Conservation (phyloP, 139 green algal species). For the Ulvella scutata region DNA sequence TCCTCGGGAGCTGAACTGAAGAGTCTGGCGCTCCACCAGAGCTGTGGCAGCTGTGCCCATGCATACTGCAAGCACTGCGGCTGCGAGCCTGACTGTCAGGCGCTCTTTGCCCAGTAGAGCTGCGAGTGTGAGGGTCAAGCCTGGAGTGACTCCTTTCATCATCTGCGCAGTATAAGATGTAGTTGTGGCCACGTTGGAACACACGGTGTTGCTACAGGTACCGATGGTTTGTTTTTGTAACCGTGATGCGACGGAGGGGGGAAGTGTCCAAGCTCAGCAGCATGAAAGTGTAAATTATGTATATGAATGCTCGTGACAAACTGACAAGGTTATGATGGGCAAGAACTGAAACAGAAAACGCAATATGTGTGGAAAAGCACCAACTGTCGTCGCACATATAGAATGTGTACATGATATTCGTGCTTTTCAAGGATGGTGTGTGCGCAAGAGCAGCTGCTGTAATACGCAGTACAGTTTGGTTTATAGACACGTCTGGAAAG, state of each 20-base stretch:
- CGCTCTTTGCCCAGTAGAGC: conserved; percentile 26
- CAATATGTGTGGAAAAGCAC: too few species aligned
- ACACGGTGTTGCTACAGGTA: too few species aligned
- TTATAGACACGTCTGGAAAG: background rate
- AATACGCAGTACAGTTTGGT: background rate
- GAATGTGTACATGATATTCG: too few species aligned
- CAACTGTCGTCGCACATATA: too few species aligned
- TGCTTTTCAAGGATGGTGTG: background rate
- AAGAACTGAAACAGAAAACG: background rate
- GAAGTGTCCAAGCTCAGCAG: too few species aligned
- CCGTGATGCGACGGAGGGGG: too few species aligned
- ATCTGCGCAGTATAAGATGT: too few species aligned
- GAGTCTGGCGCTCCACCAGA: background rate
- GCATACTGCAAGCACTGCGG: conserved; percentile 31
- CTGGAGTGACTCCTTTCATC: conserved; percentile 47
- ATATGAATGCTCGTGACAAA: background rate
- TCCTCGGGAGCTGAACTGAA: background rate
- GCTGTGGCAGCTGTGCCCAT: conserved; percentile 25
- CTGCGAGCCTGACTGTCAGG: conserved; percentile 8
- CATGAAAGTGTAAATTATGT: background rate
- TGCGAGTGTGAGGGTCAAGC: conserved; percentile 42
- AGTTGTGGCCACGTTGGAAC: too few species aligned
- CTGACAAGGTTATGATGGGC: too few species aligned
- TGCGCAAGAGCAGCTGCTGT: background rate
- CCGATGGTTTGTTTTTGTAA: too few species aligned